Evolutionary conservation across 176 grass and related monocot genomes (phyloP).

Genomic region (Aegilops tauschii): DNA sequence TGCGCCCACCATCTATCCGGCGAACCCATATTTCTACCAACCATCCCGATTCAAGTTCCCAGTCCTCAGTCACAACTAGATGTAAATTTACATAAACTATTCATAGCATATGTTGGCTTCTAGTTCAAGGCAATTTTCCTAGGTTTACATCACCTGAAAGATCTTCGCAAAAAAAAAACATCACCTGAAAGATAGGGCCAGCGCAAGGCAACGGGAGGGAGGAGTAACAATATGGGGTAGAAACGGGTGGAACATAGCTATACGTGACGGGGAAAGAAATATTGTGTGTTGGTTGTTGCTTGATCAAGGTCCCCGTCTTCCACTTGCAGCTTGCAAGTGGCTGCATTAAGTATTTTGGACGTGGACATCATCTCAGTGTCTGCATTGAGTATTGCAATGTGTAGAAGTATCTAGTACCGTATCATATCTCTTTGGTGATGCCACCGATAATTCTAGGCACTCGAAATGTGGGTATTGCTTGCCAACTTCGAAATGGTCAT

Average conservation of each 20-base stretch:
- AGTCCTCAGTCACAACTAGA: too few relatives aligned
- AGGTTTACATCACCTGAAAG: too few relatives aligned
- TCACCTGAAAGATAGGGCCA: background rate
- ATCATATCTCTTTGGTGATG: background rate
- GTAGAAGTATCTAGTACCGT: background rate
- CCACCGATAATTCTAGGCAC: background rate
- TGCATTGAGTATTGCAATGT: background rate
- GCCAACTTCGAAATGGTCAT: background rate
- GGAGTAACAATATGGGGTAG: background rate
- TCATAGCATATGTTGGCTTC: too few relatives aligned
- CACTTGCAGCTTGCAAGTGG: background rate
- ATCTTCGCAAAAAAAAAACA: background rate
- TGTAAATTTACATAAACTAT: too few relatives aligned
- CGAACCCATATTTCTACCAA: too few relatives aligned
- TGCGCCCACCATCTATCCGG: too few relatives aligned
- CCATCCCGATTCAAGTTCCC: too few relatives aligned
- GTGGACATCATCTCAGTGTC: background rate
- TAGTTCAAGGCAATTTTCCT: too few relatives aligned
- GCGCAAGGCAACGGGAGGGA: background rate
- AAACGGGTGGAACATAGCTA: background rate
- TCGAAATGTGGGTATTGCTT: background rate
- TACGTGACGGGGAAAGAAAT: background rate
- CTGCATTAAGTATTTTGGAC: too few relatives aligned
- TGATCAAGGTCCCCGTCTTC: background rate
- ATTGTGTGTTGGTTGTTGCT: background rate